These are phyloP conservation scores for Suillus americanus DNA, from an alignment of 768 basidiomycete genomes.

Conservation along the genomic window DNA sequence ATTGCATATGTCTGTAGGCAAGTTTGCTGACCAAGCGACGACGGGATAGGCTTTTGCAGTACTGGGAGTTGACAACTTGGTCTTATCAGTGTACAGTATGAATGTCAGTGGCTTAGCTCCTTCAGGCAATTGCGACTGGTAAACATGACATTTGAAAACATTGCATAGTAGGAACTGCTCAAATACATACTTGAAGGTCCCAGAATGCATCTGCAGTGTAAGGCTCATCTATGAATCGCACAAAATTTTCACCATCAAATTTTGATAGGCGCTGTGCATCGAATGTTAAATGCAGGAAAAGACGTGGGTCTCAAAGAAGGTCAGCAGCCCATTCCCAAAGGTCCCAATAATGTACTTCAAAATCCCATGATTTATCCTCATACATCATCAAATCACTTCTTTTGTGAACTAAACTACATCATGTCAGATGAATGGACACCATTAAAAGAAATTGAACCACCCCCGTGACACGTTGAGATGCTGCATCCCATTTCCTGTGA, in stretches of 20 bases:
- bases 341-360: slow-evolving; percentile 20
- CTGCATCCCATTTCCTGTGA: slow-evolving; percentile 19
- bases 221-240: slow-evolving; percentile 35
- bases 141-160: background rate
- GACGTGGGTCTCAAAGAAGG: slow-evolving; percentile 25
- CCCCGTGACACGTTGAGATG: background rate
- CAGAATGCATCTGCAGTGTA: slow-evolving; percentile 38
- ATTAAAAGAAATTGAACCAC: slow-evolving; percentile 8
- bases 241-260: slow-evolving; percentile 27
- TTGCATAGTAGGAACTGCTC: background rate
- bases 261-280: slow-evolving; percentile 30
- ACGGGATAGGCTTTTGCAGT: slow-evolving; percentile 39
- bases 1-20: slow-evolving; percentile 34
- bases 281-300: slow-evolving; percentile 28
- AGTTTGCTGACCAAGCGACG: slow-evolving; percentile 31
- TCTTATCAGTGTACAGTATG: slow-evolving; percentile 42
- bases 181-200: slow-evolving; percentile 34
- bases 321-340: slow-evolving; percentile 30
- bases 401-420: no score
- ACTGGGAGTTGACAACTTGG: slow-evolving; percentile 38
- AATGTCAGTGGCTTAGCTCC: slow-evolving; percentile 29
- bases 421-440: background rate
- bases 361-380: slow-evolving; percentile 9
- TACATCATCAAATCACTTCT: no score
- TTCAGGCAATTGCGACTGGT: background rate